Percentiles rank a stretch among this genome's conserved stretches.
phyloP scores from a whole-genome alignment of 495 filamentous ascomycete species.

The Penicillium odoratum region DNA sequence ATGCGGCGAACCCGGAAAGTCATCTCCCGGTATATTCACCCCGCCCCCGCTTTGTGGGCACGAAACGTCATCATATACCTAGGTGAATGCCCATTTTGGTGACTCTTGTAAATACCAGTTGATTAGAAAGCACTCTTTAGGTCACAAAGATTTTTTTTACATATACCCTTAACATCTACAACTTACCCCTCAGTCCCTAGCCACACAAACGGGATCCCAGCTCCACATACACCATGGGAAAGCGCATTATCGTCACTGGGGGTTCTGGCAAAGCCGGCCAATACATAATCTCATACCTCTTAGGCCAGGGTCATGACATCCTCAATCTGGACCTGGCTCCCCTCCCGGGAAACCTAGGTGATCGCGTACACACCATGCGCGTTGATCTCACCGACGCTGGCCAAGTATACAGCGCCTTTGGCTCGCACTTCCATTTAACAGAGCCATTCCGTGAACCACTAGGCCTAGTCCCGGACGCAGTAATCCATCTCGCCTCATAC shows the following conservation, averaged over 20 bases:
- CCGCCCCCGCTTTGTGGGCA: neutral
- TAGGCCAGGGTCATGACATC: conserved; percentile 52
- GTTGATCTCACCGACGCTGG: conserved; percentile 58
- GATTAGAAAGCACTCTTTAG: neutral
- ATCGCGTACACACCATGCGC: conserved; percentile 55
- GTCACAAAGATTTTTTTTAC: neutral
- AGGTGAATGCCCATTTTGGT: neutral
- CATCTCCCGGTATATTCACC: neutral
- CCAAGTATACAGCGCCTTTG: conserved; percentile 59
- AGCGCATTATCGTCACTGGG: conserved; percentile 57
- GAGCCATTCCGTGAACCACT: conserved; percentile 44
- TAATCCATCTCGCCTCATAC: conserved; percentile 63
- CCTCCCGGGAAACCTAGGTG: conserved; percentile 41
- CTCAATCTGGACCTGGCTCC: conserved; percentile 56
- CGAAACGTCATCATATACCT: conserved; percentile 1
- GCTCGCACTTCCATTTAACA: conserved; percentile 54
- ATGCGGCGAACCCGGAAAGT: conserved; percentile 1
- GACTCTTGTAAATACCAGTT: neutral
- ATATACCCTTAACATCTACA: neutral
- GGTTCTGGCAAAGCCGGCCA: conserved; percentile 61
- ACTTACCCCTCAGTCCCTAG: neutral
- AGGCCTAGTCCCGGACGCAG: conserved; percentile 51
- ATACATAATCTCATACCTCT: conserved; percentile 55
- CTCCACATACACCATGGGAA: conserved; percentile 23
- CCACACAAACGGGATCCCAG: neutral